Percentiles rank a stretch among this genome's conserved stretches.
Conservation (phyloP, 2,329 filamentous ascomycete species). For the Aspergillus sergii region DNA sequence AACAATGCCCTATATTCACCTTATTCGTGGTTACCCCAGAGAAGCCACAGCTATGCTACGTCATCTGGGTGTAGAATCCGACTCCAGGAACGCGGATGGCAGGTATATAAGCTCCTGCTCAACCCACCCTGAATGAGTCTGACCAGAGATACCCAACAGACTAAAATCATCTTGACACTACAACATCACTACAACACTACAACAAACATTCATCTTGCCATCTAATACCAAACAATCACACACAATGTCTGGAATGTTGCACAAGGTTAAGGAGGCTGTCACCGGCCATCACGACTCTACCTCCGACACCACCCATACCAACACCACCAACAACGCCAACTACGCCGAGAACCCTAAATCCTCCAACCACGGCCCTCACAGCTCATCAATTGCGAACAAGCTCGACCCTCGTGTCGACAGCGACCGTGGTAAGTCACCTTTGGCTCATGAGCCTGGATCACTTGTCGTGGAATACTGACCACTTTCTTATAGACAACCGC, state of each 20-base stretch:
- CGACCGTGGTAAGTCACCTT: conserved; percentile 14
- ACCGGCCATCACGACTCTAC: conserved; percentile 28
- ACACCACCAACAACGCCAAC: neutral
- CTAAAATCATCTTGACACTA: neutral
- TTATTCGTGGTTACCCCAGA: neutral
- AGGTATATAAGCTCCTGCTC: neutral
- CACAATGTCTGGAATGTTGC: conserved; percentile 47
- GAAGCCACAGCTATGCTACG: neutral
- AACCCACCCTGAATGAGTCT: neutral
- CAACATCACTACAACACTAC: neutral
- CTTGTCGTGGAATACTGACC: neutral
- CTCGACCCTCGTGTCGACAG: conserved; percentile 23
- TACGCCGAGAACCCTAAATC: neutral
- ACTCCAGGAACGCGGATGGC: neutral
- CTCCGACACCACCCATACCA: neutral
- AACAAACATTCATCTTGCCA: neutral
- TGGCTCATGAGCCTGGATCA: neutral
- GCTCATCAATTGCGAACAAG: conserved; percentile 22
- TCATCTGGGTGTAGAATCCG: neutral
- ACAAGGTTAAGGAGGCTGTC: conserved; percentile 50
- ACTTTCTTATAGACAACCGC: conserved; percentile 4
- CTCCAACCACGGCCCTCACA: conserved; percentile 19
- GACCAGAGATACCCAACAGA: neutral
- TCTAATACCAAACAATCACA: neutral
- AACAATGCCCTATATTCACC: neutral